Evolutionary conservation across 805 yeast species (phyloP), one percentile per base, ranked within the genome.

Genomic region (Lipomyces yamadae): DNA sequence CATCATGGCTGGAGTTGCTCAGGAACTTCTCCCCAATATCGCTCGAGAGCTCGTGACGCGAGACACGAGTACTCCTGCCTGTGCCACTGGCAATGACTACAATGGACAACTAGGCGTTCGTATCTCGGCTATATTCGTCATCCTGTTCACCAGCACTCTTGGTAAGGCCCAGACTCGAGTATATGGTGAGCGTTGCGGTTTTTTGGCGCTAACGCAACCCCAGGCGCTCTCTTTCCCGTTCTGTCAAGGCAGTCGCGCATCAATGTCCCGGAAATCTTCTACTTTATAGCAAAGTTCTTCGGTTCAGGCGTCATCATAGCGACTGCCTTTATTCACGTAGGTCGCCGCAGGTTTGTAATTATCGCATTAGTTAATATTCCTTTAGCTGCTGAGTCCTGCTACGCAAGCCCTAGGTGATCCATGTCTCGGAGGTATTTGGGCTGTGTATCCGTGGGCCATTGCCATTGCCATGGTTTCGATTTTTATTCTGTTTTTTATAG

Each of bases 291-390:
- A 32, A 69, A 70, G 52, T 73, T 72, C 65, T 73, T 73, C 60
- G 94, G 94, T 72, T 83, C 91, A 3, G 94, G 94, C 61, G 93
- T 89, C 57, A 89, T 89, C 72, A 80, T 89, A 2, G 89, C 93
- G 10, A 89, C 94, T 6, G 91, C 92, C 0, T 89, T 87, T 72
- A 83, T 89, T 66, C 94, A 89, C 77, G 65, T 64, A 60, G 33
- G 66, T 76, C 88, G 64, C 78, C 88, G 15, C 34, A 15, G n/a
- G 33, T 13, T 37, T 13, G 11, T 45, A n/a, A 15, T 4, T 15
- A 24, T 8, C 34, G 8, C 18, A 7, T 7, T 11, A 2, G 34
- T 58, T 55, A 45, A 56, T 18, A 2, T 32, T 24, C 24, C 8
- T 6, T 8, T 34, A 64, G 67, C 55, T 70, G 24, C 64, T 70